These are phyloP conservation scores for Bathelium albidoporum DNA, from an alignment of 495 filamentous ascomycete species.

Conservation along the genomic window DNA sequence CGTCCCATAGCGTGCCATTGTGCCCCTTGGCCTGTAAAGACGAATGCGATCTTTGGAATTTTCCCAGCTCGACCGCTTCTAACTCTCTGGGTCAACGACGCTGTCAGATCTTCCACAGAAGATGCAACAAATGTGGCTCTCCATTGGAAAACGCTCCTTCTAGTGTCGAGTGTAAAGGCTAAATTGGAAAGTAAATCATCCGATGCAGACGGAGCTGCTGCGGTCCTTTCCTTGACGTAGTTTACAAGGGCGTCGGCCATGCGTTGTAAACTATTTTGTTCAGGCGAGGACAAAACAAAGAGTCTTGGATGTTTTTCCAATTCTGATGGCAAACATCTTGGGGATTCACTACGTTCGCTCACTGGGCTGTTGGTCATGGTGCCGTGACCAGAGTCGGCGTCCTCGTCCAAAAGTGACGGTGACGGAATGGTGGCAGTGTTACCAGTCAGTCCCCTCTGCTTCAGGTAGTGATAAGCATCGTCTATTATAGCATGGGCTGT, in stretches of 20 bases:
- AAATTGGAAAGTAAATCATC: conserved; percentile 1
- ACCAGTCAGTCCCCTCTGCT: conserved; percentile 1
- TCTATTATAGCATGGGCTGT: conserved; percentile 3
- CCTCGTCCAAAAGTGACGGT: neutral
- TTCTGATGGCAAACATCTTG: neutral
- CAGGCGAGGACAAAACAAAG: neutral
- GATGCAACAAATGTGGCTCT: conserved; percentile 1
- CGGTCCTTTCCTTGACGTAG: conserved; percentile 1
- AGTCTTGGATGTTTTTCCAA: conserved; percentile 5
- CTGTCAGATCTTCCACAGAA: neutral
- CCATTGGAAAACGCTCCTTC: conserved; percentile 1
- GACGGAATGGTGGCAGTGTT: neutral
- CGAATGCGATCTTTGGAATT: conserved; percentile 4
- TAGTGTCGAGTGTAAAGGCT: neutral
- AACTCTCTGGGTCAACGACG: neutral
- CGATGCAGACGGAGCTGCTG: neutral
- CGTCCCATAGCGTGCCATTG: conserved; percentile 38
- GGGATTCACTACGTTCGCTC: conserved; percentile 2
- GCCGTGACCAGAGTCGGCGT: neutral
- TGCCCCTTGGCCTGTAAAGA: conserved; percentile 41
- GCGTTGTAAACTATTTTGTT: neutral
- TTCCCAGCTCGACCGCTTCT: conserved; percentile 1
- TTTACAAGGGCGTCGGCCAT: conserved; percentile 1
- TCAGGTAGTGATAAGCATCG: conserved; percentile 1
- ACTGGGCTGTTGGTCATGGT: conserved; percentile 3